Evolutionary conservation across 1,284 basidiomycete species (phyloP).

Genomic region (Tausonia pullulans): DNA sequence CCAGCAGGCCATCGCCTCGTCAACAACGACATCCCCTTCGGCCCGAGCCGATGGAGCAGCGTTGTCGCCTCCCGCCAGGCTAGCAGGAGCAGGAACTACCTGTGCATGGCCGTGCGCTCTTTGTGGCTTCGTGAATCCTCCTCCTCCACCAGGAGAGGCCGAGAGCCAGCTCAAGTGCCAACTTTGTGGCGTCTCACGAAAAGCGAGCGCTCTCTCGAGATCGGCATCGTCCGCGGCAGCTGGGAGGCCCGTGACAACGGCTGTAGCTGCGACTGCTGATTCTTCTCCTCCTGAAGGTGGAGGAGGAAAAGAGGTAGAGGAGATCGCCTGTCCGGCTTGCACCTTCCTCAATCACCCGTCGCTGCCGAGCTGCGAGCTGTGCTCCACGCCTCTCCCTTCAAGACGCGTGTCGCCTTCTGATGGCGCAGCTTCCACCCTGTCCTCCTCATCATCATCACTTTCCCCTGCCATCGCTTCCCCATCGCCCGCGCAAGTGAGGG

Average conservation of each 20-base stretch:
- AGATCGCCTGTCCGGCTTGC: constrained; percentile 66
- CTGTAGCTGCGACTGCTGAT: no score
- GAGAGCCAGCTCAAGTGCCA: constrained; percentile 43
- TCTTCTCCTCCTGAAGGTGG: no score
- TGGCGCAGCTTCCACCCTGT: background rate
- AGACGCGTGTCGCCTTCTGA: background rate
- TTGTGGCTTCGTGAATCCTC: constrained; percentile 67
- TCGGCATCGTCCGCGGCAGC: no score
- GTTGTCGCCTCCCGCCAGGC: constrained; percentile 3
- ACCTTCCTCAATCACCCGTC: constrained; percentile 84
- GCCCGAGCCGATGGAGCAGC: background rate
- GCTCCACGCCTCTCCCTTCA: constrained; percentile 50
- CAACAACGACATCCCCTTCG: constrained; percentile 17
- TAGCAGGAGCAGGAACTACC: constrained; percentile 22
- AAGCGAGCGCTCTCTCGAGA: no score
- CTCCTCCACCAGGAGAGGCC: constrained; percentile 24
- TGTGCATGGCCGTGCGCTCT: constrained; percentile 73
- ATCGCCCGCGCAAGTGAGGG: background rate
- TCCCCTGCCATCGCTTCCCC: no score
- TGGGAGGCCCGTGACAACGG: no score
- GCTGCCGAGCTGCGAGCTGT: constrained; percentile 73
- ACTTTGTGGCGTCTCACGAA: constrained; percentile 46
- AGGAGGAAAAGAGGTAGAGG: background rate
- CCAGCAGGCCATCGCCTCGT: background rate
- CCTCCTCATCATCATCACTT: background rate